Base-by-base conservation (phyloP, 2,329 filamentous ascomycete species). In the Sclerotinia sclerotiorum region DNA sequence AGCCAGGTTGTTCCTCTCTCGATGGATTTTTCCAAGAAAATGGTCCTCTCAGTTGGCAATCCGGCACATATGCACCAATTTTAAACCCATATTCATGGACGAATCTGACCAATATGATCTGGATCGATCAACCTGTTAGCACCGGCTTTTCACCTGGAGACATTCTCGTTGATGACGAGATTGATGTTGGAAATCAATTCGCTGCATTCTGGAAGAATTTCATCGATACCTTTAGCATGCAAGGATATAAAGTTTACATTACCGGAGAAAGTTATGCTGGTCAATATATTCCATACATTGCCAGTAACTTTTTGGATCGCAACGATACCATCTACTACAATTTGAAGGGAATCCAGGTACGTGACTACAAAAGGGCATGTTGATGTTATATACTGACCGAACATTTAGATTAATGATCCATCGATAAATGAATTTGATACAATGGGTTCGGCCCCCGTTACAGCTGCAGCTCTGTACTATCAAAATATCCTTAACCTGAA, bases 1-100 rank as follows among this genome's bases (percentile, higher is more conserved):
- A 67, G 65, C 68, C 95, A 44, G 95, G 95, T 76, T 98, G 94
- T 85, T 97, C 93, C 35, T 97, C 94, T 61, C 84, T 98, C 76
- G 97, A 94, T 73, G 95, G 95, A 72, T 87, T 98, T 69, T 97
- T 99, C 86, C 90, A 75, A 68, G 74, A 76, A 68, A 74, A 75
- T 55, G 75, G 75, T 6, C 74, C 74, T 21, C 74, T 76, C 44
- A 44, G 73, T 6, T 76, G 75, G 74, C 75, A 74, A 61, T 67
- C 72, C 2, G 75, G 76, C 49, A 76, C 72, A 42, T 76, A 73
- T 57, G 67, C 63, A 27, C 76, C 76, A 21, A 63, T 72, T 19
- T 52, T 58, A 6, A 77, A 77, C 60, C 73, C 75, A 24, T 77
- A 74, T 46, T 70, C 71, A 24, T 77, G 74, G 75, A 68, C 66